These are phyloP conservation scores for Citropsis articulata DNA, from an alignment of 345 rosid genomes.

Conservation along the genomic window DNA sequence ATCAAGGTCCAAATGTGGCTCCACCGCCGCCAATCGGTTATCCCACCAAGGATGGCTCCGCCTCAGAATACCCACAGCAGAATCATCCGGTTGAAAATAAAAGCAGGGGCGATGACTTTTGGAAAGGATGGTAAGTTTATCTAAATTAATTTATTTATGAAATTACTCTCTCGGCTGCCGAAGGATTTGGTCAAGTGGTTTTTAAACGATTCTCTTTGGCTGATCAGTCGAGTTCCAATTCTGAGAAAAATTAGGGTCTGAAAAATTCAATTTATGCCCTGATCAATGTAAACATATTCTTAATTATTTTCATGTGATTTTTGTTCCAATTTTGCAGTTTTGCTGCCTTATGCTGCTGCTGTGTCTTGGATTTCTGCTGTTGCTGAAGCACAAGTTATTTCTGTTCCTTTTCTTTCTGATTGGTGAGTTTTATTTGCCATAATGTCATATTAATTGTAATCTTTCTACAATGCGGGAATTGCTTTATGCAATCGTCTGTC, in stretches of 20 bases:
- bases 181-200: no score
- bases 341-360: slow-evolving; percentile 22
- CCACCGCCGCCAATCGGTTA: slow-evolving; percentile 10
- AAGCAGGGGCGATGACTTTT: slow-evolving; percentile 17
- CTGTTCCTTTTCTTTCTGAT: no score
- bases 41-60: not conserved
- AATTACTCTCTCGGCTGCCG: no score
- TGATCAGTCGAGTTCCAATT: no score
- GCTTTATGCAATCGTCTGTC: no score
- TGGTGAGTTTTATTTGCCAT: no score
- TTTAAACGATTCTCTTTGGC: no score
- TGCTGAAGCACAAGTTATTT: not conserved
- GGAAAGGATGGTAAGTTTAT: slow-evolving; percentile 20
- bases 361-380: slow-evolving; percentile 8
- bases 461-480: no score
- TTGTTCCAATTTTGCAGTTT: slow-evolving; percentile 6
- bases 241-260: no score
- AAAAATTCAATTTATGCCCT: no score
- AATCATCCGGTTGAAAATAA: not conserved
- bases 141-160: no score
- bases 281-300: not conserved
- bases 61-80: not conserved
- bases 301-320: not conserved
- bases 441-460: no score
- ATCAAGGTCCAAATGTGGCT: not conserved